Evolutionary conservation across 2,329 filamentous ascomycete genomes (phyloP).

Genomic region (Diplocarpon rosae): DNA sequence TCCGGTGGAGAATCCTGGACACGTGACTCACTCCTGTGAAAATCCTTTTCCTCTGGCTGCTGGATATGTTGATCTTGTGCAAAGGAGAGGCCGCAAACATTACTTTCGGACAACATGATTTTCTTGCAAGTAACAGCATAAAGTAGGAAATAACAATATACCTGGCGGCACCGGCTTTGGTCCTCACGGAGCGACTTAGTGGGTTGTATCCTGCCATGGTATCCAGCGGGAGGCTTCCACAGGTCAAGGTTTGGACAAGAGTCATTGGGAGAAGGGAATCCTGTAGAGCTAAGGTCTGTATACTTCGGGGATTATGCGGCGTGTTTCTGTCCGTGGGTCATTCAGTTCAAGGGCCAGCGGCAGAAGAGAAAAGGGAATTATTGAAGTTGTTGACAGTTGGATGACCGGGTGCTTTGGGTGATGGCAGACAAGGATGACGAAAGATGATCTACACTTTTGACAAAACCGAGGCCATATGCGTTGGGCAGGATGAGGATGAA

Average conservation of each 20-base stretch:
- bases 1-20: conserved; percentile 3
- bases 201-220: conserved; percentile 25
- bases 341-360: conserved; percentile 14
- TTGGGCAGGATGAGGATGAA: conserved; percentile 5
- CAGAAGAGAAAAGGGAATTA: conserved; percentile 2
- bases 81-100: conserved; percentile 20
- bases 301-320: background rate
- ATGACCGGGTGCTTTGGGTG: conserved; percentile 7
- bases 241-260: conserved; percentile 24
- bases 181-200: conserved; percentile 19
- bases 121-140: conserved; percentile 9
- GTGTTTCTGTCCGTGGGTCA: conserved; percentile 4
- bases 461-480: conserved; percentile 12
- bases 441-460: conserved; percentile 11
- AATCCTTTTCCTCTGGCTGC: conserved; percentile 2
- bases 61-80: conserved; percentile 10
- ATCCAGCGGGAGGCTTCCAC: conserved; percentile 23
- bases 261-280: conserved; percentile 21
- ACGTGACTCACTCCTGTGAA: conserved; percentile 1
- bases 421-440: conserved; percentile 16
- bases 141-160: conserved; percentile 24
- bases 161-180: conserved; percentile 25
- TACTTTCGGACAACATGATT: conserved; percentile 22
- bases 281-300: background rate
- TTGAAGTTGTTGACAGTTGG: background rate